Conservation (phyloP, 805 yeast species). For the Teunomyces stri region DNA sequence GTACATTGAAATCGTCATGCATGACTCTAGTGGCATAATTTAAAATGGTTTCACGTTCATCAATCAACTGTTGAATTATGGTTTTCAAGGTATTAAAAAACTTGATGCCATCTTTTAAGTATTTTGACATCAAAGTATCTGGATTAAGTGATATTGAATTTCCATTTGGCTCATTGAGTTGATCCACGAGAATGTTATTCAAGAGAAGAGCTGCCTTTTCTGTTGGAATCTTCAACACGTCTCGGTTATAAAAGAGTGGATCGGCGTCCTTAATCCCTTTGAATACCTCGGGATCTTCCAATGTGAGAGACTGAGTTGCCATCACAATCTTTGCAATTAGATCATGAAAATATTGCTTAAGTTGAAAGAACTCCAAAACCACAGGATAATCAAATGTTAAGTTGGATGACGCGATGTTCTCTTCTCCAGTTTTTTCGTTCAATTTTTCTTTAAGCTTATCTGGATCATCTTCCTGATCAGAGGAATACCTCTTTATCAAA, state of each 20-base stretch:
- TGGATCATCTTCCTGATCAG: constrained; percentile 16
- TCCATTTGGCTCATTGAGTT: constrained; percentile 38
- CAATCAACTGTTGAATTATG: constrained; percentile 57
- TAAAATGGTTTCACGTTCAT: constrained; percentile 66
- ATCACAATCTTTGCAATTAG: constrained; percentile 55
- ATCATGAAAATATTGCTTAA: constrained; percentile 72
- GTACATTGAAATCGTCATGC: constrained; percentile 68
- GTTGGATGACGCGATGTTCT: constrained; percentile 11
- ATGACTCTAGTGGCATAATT: constrained; percentile 75
- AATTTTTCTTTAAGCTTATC: constrained; percentile 9
- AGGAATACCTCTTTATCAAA: constrained; percentile 33
- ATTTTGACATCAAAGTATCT: constrained; percentile 38
- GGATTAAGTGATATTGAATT: constrained; percentile 37
- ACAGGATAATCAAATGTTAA: constrained; percentile 49
- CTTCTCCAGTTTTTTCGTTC: constrained; percentile 3
- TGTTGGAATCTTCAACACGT: constrained; percentile 36
- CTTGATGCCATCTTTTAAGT: constrained; percentile 35
- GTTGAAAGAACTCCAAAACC: constrained; percentile 67
- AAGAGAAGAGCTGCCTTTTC: constrained; percentile 52
- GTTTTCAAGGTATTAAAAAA: constrained; percentile 33
- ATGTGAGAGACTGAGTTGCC: constrained; percentile 66
- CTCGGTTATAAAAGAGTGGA: constrained; percentile 39
- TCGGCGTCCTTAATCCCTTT: constrained; percentile 58
- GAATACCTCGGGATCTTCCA: constrained; percentile 75
- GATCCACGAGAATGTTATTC: constrained; percentile 44